These are phyloP conservation scores for Aspergillus cejpii DNA, from an alignment of 2,329 filamentous ascomycete genomes.

Conservation along the genomic window DNA sequence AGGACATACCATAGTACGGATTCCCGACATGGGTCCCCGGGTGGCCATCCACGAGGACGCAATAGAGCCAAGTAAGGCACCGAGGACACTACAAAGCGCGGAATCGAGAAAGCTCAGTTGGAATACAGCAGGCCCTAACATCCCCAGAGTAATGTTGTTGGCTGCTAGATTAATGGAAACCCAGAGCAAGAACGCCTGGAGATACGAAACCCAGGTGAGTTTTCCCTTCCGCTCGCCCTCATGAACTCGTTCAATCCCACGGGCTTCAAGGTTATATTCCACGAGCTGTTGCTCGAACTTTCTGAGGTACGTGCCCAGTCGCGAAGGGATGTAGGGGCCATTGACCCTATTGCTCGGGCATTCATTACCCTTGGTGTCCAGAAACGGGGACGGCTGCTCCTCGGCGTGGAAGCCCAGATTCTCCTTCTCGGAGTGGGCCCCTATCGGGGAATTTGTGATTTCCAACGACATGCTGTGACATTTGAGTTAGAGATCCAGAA, in stretches of 20 bases:
- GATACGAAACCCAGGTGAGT: constrained; percentile 47
- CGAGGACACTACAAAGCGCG: constrained; percentile 52
- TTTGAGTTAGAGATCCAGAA: constrained; percentile 18
- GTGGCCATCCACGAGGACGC: constrained; percentile 56
- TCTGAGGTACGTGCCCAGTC: constrained; percentile 27
- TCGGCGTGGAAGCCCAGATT: constrained; percentile 7
- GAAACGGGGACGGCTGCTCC: constrained; percentile 9
- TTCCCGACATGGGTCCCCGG: constrained; percentile 56
- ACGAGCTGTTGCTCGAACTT: constrained; percentile 37
- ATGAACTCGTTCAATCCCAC: constrained; percentile 55
- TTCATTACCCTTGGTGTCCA: constrained; percentile 15
- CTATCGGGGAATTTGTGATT: constrained; percentile 26
- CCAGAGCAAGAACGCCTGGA: constrained; percentile 54
- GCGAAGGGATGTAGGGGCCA: constrained; percentile 17
- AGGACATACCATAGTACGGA: constrained; percentile 51
- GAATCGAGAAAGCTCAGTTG: constrained; percentile 53
- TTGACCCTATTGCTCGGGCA: constrained; percentile 6
- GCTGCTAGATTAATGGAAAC: constrained; percentile 57
- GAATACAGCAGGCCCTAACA: constrained; percentile 55
- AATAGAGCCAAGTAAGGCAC: constrained; percentile 49
- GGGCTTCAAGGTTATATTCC: constrained; percentile 49
- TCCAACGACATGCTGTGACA: constrained; percentile 29
- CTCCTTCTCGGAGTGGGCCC: constrained; percentile 21
- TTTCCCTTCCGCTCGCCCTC: constrained; percentile 50
- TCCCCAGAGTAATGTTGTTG: constrained; percentile 59